Evolutionary conservation across 2,329 filamentous ascomycete species (phyloP).

Genomic region (Aureobasidium sp.): DNA sequence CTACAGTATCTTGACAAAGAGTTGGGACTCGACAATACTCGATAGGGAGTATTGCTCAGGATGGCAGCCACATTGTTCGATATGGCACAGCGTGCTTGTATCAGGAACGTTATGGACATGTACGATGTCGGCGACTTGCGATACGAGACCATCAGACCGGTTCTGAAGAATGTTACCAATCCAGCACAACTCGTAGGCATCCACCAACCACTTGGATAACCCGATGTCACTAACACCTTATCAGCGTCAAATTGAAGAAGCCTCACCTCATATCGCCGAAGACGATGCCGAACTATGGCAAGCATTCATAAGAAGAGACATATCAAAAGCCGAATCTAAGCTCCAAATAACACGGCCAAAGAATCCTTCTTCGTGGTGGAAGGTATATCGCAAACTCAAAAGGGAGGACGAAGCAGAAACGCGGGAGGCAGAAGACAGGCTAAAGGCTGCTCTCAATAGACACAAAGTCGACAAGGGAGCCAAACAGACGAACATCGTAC

Average conservation of each 20-base stretch:
- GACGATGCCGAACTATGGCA: constrained; percentile 69
- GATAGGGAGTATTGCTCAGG: not conserved
- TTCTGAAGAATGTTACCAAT: constrained; percentile 65
- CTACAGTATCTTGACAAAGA: not conserved
- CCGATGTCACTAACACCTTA: not conserved
- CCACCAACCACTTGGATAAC: too few species aligned
- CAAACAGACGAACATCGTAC: constrained; percentile 37
- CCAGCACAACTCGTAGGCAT: constrained; percentile 56
- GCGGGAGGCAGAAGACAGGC: constrained; percentile 25
- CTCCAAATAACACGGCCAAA: constrained; percentile 52
- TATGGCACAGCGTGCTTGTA: constrained; percentile 34
- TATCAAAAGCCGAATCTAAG: constrained; percentile 58
- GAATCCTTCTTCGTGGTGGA: constrained; percentile 65
- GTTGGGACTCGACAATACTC: not conserved
- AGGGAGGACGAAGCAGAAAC: constrained; percentile 33
- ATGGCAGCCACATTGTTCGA: constrained; percentile 30
- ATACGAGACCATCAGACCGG: constrained; percentile 56
- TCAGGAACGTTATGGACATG: constrained; percentile 42
- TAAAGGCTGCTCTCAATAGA: constrained; percentile 50
- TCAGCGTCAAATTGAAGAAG: constrained; percentile 55
- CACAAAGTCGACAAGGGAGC: constrained; percentile 52
- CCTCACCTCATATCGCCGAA: constrained; percentile 68
- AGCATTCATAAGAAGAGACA: constrained; percentile 69
- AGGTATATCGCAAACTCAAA: constrained; percentile 56
- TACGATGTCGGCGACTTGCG: constrained; percentile 65